phyloP scores from a whole-genome alignment of 2,329 filamentous ascomycete species.

The Monosporascus sp. region DNA sequence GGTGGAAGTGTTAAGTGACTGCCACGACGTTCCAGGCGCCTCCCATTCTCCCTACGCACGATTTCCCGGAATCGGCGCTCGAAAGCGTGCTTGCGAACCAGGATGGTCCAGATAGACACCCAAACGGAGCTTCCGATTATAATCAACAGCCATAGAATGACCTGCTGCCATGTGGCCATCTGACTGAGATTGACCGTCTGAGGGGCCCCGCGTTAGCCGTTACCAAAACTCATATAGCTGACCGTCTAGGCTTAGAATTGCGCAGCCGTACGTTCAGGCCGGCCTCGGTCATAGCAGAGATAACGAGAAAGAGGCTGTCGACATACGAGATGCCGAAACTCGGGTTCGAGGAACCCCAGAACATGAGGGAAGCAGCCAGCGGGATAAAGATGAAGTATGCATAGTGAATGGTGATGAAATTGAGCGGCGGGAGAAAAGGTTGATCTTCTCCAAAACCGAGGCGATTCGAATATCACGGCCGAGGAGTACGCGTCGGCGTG shows the following conservation, averaged over 20 bases:
- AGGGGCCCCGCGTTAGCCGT: neutral
- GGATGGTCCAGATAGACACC: constrained; percentile 58
- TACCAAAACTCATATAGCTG: neutral
- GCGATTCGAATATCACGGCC: neutral
- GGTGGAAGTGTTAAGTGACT: constrained; percentile 23
- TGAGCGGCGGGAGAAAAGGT: constrained; percentile 38
- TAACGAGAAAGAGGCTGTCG: constrained; percentile 59
- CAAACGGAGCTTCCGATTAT: constrained; percentile 60
- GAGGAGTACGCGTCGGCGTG: neutral
- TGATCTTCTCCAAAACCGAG: constrained; percentile 15
- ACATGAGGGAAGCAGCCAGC: constrained; percentile 52
- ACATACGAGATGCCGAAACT: constrained; percentile 50
- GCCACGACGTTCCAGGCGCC: constrained; percentile 20
- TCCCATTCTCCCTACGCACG: constrained; percentile 36
- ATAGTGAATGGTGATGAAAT: constrained; percentile 63
- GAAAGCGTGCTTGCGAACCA: constrained; percentile 56
- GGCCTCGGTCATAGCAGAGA: constrained; percentile 62
- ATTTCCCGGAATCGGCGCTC: constrained; percentile 54
- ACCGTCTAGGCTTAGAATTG: neutral
- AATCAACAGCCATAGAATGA: constrained; percentile 57
- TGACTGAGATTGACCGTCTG: constrained; percentile 58
- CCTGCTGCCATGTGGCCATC: constrained; percentile 62
- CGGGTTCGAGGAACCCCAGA: constrained; percentile 52
- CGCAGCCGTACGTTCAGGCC: constrained; percentile 43
- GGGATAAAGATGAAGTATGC: constrained; percentile 55